Evolutionary conservation across 768 basidiomycete species (phyloP).

Genomic region (Kwoniella sp.): DNA sequence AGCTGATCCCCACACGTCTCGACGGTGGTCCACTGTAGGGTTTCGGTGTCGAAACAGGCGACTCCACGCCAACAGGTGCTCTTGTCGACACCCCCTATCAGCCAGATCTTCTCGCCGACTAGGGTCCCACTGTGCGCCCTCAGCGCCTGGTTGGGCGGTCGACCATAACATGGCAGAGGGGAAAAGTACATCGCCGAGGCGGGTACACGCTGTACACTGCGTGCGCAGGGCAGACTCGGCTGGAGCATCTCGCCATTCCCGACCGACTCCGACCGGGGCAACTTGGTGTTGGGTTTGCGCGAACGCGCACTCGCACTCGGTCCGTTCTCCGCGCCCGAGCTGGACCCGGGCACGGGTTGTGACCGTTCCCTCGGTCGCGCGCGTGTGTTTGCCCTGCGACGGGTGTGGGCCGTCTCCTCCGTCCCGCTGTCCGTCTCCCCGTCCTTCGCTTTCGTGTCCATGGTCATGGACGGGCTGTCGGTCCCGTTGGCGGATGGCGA

Average conservation of each 20-base stretch:
- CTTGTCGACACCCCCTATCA: slow-evolving; percentile 86
- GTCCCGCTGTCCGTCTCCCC: slow-evolving; percentile 11
- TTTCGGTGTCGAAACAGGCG: slow-evolving; percentile 82
- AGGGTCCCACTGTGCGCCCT: slow-evolving; percentile 80
- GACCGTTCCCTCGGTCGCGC: neutral
- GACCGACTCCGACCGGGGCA: slow-evolving; percentile 3
- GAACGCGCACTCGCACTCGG: neutral
- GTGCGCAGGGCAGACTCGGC: slow-evolving; percentile 2
- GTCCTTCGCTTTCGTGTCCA: neutral
- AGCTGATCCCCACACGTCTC: slow-evolving; percentile 72
- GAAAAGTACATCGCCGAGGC: slow-evolving; percentile 45
- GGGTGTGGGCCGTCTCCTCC: slow-evolving; percentile 4
- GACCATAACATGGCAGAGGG: slow-evolving; percentile 32
- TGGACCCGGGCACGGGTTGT: neutral
- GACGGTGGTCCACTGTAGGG: slow-evolving; percentile 81
- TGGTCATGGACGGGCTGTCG: neutral
- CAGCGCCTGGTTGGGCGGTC: slow-evolving; percentile 50
- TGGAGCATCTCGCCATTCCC: slow-evolving; percentile 1
- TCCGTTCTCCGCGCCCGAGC: neutral
- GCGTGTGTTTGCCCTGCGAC: slow-evolving; percentile 5
- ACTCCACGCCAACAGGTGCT: slow-evolving; percentile 68
- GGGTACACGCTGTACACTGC: slow-evolving; percentile 13
- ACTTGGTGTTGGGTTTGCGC: slow-evolving; percentile 4
- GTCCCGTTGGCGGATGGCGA: neutral
- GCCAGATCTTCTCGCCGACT: slow-evolving; percentile 75